Base-by-base conservation (phyloP, 176 grass and related monocot genomes). In the Triticum dicoccoides region DNA sequence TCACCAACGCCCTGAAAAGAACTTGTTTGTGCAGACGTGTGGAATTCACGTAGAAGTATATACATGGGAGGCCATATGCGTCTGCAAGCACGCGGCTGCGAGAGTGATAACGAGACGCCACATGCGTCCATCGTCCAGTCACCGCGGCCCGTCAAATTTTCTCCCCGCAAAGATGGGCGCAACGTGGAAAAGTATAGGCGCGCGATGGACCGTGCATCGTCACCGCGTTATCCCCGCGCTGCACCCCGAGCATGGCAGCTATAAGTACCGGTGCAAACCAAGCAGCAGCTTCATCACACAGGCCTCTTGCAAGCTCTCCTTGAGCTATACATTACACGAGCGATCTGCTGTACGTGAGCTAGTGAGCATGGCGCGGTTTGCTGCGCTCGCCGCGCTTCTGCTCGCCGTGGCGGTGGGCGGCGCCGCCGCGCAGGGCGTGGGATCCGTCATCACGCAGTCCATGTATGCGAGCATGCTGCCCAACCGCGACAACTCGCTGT, bases 401-500 rank as follows among this genome's bases (percentile, higher is more conserved):
- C 24, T 88, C 8, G 86, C 80, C 23, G 86, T 65, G 72, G 49
- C 71, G 69, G 11, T 73, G 62, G 51, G 86, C 10, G 63, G 74
- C 44, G 80, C 81, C 8, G 41, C 39, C 15, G 82, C 89, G 27
- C 78, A 68, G 86, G 70, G 71, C 23, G 79, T 89, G 5, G 74
- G 58, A 0, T 83, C 90, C 41, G 56, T 91, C 75, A 80, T 93
- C 65, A 90, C 86, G 83, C 18, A 10, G 10, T 35, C 79, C 9
- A 45, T 90, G 83, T 88, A 81, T 61, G 69, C 88, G 30, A 14
- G 6, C 59, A 88, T 93, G 89, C 69, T 91, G 39, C 47, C 41
- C 65, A 81, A 91, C 29, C 86, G 83, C 67, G 64, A 86, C 83
- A 85, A 91, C 79, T 18, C 34, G 29, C 33, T 8, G 21, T 89